Conservation (phyloP, 495 filamentous ascomycete species). For the Tuber brumale region DNA sequence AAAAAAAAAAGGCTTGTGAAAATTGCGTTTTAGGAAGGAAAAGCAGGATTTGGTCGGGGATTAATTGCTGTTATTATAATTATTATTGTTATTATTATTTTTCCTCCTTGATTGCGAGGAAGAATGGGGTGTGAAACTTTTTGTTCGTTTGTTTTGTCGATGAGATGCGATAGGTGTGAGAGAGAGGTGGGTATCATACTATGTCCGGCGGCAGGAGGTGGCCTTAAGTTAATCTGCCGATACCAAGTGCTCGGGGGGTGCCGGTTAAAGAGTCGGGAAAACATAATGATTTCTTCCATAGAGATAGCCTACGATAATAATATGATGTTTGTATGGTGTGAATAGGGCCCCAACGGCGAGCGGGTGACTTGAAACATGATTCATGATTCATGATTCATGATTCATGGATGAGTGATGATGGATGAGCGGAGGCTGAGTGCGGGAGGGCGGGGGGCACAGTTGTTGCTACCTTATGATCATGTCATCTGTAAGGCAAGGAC, state of each 20-base stretch:
- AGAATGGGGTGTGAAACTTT: not conserved
- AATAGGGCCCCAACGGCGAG: not conserved
- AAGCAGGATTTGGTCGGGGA: not conserved
- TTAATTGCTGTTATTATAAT: not conserved
- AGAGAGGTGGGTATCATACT: too few relatives aligned
- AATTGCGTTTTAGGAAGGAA: not conserved
- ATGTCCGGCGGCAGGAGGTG: not conserved
- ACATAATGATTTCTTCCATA: not conserved
- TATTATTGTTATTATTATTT: not conserved
- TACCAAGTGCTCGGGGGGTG: not conserved
- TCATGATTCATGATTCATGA: too few relatives aligned
- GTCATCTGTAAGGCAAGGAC: not conserved
- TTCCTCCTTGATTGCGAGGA: not conserved
- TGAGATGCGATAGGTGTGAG: not conserved
- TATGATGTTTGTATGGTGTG: not conserved
- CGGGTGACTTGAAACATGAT: not conserved
- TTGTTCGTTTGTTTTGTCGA: not conserved
- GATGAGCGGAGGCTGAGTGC: not conserved
- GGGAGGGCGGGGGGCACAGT: not conserved
- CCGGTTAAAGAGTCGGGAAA: not conserved
- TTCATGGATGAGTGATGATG: not conserved
- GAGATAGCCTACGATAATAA: too few relatives aligned
- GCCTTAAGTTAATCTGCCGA: not conserved
- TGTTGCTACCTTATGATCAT: not conserved
- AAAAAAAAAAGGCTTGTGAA: not conserved